A percentile compares a stretch with the other conserved stretches of the same genome.
These are phyloP conservation scores for Neurospora africana DNA, from an alignment of 495 filamentous ascomycete species.

Conservation along the genomic window DNA sequence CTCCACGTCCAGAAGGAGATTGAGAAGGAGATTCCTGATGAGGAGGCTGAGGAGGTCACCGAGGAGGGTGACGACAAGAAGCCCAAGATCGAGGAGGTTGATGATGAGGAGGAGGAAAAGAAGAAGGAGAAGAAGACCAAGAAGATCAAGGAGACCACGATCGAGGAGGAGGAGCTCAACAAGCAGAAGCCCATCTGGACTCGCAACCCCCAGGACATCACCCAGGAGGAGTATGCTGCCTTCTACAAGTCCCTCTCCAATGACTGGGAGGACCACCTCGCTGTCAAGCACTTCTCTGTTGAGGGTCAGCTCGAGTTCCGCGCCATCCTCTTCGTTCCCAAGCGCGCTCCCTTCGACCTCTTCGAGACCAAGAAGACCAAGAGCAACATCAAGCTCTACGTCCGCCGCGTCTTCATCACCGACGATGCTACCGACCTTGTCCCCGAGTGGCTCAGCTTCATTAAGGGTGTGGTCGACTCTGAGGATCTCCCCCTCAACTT, in stretches of 20 bases:
- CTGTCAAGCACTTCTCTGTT: constrained; percentile 99
- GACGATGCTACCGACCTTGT: constrained; percentile 98
- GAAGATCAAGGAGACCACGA: constrained; percentile 97
- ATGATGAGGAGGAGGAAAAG: constrained; percentile 67
- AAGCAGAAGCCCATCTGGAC: constrained; percentile 99
- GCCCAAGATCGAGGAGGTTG: constrained; percentile 73
- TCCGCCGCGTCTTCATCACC: constrained; percentile 99
- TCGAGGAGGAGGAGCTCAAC: constrained; percentile 99
- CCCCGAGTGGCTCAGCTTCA: constrained; percentile 96
- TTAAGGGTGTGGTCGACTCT: constrained; percentile 99
- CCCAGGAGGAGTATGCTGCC: constrained; percentile 88
- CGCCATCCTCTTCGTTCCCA: constrained; percentile 97
- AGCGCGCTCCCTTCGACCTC: constrained; percentile 98
- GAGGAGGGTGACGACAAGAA: constrained; percentile 66
- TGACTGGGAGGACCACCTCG: constrained; percentile 99
- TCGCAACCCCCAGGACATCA: constrained; percentile 92
- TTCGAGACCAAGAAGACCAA: constrained; percentile 99
- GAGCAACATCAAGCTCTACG: constrained; percentile 99
- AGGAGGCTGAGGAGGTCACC: constrained; percentile 75
- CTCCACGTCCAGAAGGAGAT: constrained; percentile 98
- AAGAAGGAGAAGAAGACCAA: constrained; percentile 94
- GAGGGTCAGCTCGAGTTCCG: constrained; percentile 99
- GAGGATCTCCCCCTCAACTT: constrained; percentile 98
- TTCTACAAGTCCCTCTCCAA: constrained; percentile 99
- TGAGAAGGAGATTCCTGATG: constrained; percentile 96